Conservation (phyloP, 1,284 basidiomycete genomes). For the Tilletia walkeri region DNA sequence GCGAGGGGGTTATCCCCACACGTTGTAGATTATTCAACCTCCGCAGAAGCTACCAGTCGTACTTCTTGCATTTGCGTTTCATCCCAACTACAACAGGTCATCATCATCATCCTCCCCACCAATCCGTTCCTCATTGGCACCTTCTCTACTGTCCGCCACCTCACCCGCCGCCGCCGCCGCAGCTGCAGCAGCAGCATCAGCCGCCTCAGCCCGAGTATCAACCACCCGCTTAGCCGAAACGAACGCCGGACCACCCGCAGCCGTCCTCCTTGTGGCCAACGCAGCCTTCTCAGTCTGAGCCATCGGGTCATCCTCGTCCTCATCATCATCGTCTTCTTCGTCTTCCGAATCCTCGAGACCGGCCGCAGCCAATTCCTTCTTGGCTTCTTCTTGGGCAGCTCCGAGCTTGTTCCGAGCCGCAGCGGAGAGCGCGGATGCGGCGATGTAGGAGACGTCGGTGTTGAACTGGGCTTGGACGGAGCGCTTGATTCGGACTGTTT, state of each 20-base stretch:
- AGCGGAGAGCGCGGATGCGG: slow-evolving; percentile 46
- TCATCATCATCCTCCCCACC: slow-evolving; percentile 49
- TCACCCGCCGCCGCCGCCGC: neutral
- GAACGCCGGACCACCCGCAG: slow-evolving; percentile 10
- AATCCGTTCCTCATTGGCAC: slow-evolving; percentile 23
- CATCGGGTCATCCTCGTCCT: slow-evolving; percentile 30
- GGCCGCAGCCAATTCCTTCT: slow-evolving; percentile 64
- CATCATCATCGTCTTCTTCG: slow-evolving; percentile 56
- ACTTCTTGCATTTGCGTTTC: neutral
- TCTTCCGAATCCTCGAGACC: slow-evolving; percentile 66
- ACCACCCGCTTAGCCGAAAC: slow-evolving; percentile 1
- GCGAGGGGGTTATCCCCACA: no score
- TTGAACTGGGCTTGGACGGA: slow-evolving; percentile 98
- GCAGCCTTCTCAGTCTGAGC: slow-evolving; percentile 20
- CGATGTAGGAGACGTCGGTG: slow-evolving; percentile 70
- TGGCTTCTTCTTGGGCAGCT: slow-evolving; percentile 56
- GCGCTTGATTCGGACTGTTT: slow-evolving; percentile 80
- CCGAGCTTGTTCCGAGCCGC: slow-evolving; percentile 40
- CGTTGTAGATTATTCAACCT: no score
- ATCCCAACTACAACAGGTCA: slow-evolving; percentile 39
- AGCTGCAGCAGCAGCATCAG: neutral
- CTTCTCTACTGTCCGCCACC: neutral
- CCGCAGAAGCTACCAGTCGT: no score
- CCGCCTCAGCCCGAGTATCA: slow-evolving; percentile 8
- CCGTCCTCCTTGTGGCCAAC: neutral